A percentile compares a stretch with the other conserved stretches of the same genome.
Evolutionary conservation across 805 yeast genomes (phyloP).

Genomic region (Metschnikowia kunwiensis): DNA sequence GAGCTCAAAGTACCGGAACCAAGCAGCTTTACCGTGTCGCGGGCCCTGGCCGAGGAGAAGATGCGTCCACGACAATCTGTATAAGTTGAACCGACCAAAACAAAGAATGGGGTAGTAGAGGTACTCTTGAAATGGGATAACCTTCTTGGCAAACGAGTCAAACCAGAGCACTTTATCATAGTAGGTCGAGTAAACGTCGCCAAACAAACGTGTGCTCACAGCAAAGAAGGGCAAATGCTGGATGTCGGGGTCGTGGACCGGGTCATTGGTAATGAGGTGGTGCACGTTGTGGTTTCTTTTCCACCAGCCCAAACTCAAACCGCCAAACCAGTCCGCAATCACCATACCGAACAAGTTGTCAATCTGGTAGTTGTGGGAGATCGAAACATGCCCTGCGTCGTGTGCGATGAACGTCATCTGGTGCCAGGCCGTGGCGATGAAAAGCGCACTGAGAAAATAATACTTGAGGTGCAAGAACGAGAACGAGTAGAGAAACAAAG

Average conservation of each 20-base stretch:
- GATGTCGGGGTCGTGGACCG: constrained; percentile 91
- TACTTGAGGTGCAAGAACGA: constrained; percentile 46
- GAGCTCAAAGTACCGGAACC: constrained; percentile 79
- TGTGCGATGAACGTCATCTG: constrained; percentile 85
- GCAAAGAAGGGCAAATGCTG: constrained; percentile 92
- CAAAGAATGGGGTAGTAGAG: constrained; percentile 74
- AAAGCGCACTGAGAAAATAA: constrained; percentile 56
- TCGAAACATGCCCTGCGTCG: constrained; percentile 84
- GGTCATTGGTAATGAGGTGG: constrained; percentile 87
- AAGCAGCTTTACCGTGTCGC: constrained; percentile 74
- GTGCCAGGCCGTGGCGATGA: constrained; percentile 81
- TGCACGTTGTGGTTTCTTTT: constrained; percentile 92
- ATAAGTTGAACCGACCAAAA: constrained; percentile 83
- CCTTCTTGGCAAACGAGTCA: constrained; percentile 57
- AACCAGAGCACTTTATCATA: constrained; percentile 66
- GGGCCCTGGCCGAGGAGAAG: constrained; percentile 77
- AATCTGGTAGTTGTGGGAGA: constrained; percentile 73
- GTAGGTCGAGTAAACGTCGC: constrained; percentile 72
- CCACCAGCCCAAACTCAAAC: constrained; percentile 93
- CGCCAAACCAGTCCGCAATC: constrained; percentile 81
- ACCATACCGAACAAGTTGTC: constrained; percentile 74
- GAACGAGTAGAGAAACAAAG: constrained; percentile 50
- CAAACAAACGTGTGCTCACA: constrained; percentile 68
- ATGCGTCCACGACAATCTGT: constrained; percentile 77
- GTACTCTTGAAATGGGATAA: constrained; percentile 65